Percentiles rank a stretch among this genome's conserved stretches.
phyloP scores from a whole-genome alignment of 2,329 filamentous ascomycete species.

The Epichloe coenophiala region DNA sequence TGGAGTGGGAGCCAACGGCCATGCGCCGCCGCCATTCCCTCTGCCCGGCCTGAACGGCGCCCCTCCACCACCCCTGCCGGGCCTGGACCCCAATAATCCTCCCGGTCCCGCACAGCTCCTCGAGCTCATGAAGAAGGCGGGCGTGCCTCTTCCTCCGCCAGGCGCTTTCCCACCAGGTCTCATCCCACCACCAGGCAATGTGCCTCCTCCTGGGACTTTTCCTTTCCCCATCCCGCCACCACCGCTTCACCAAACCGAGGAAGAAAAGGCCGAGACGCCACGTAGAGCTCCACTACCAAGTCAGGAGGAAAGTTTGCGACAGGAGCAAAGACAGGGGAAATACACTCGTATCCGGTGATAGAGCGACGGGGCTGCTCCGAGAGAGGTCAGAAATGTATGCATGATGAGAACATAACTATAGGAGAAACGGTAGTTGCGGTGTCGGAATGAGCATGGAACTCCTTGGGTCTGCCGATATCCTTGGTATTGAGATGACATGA shows the following conservation, averaged over 20 bases:
- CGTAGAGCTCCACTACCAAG: conserved; percentile 63
- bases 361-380: background rate
- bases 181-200: conserved; percentile 25
- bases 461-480: no score
- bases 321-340: conserved; percentile 57
- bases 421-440: no score
- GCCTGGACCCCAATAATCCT: conserved; percentile 45
- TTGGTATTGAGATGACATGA: no score
- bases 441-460: no score
- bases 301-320: conserved; percentile 67
- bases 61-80: conserved; percentile 36
- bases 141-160: conserved; percentile 45
- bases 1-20: conserved; percentile 24
- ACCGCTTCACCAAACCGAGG: conserved; percentile 22
- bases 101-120: conserved; percentile 47
- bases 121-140: conserved; percentile 52
- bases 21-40: conserved; percentile 40
- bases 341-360: conserved; percentile 31
- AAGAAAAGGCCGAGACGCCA: conserved; percentile 21
- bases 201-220: conserved; percentile 21
- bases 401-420: no score
- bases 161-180: conserved; percentile 30
- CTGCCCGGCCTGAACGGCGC: conserved; percentile 34
- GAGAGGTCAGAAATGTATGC: no score
- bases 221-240: conserved; percentile 23